Evolutionary conservation across 1,139 yeast genomes (phyloP).

Genomic region (Debaryomycetaceae sp.): DNA sequence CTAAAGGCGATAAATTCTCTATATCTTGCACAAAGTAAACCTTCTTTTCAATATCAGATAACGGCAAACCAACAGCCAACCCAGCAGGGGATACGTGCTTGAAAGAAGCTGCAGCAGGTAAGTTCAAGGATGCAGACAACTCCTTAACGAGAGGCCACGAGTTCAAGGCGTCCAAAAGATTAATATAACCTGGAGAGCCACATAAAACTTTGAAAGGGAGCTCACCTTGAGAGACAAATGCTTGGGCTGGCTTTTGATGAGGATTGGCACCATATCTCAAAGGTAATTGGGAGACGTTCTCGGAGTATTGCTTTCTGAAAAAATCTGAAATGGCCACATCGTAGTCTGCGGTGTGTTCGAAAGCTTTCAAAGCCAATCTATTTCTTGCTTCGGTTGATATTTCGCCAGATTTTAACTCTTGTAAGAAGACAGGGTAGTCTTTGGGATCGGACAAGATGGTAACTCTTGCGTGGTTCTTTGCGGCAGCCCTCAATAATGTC

Average conservation of each 20-base stretch:
- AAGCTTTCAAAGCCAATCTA: constrained; percentile 89
- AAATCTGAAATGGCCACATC: constrained; percentile 94
- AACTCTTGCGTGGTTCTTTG: constrained; percentile 95
- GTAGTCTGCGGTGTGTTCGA: constrained; percentile 97
- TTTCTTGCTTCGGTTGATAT: constrained; percentile 74
- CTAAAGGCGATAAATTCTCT: constrained; percentile 92
- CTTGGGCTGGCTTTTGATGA: constrained; percentile 98
- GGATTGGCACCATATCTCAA: constrained; percentile 98
- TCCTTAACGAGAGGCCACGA: constrained; percentile 99
- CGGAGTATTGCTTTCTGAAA: constrained; percentile 95
- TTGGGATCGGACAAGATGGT: constrained; percentile 91
- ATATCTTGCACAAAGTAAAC: constrained; percentile 92
- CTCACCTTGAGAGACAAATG: constrained; percentile 79
- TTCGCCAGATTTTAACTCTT: constrained; percentile 72
- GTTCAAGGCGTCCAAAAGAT: constrained; percentile 91
- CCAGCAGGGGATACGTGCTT: constrained; percentile 99
- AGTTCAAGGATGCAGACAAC: constrained; percentile 85
- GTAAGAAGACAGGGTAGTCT: constrained; percentile 83
- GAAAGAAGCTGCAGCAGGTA: constrained; percentile 98
- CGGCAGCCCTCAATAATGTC: constrained; percentile 95
- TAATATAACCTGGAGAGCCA: constrained; percentile 97
- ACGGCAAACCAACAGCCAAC: constrained; percentile 94
- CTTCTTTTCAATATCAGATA: constrained; percentile 87
- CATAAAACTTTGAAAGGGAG: constrained; percentile 90
- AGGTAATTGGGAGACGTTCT: constrained; percentile 83